Evolutionary conservation across 768 basidiomycete genomes (phyloP).

Genomic region (Bullera alba): DNA sequence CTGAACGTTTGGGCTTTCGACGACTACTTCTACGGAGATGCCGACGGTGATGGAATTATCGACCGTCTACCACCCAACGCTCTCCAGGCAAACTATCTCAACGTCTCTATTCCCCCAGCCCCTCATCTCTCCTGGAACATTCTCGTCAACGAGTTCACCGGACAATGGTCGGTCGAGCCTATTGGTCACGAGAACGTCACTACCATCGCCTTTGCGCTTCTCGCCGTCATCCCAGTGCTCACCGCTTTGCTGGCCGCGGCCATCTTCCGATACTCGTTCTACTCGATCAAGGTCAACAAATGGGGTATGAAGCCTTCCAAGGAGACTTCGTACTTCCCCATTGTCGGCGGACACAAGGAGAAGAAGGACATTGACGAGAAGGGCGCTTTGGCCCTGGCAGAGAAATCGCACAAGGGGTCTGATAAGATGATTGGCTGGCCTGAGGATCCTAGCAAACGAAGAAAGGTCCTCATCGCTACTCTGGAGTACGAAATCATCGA

Average conservation of each 20-base stretch:
- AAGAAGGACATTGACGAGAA: conserved; percentile 45
- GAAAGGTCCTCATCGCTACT: conserved; percentile 84
- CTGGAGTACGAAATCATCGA: conserved; percentile 95
- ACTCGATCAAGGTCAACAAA: conserved; percentile 88
- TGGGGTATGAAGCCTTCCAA: conserved; percentile 69
- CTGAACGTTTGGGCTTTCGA: conserved; percentile 86
- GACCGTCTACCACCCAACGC: conserved; percentile 84
- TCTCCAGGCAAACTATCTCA: conserved; percentile 69
- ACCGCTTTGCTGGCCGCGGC: conserved; percentile 74
- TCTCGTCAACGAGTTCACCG: conserved; percentile 65
- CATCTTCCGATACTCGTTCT: conserved; percentile 93
- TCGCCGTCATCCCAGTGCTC: conserved; percentile 72
- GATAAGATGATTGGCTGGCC: conserved; percentile 92
- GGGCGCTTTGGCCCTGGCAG: conserved; percentile 51
- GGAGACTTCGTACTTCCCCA: conserved; percentile 71
- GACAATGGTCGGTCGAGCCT: conserved; percentile 72
- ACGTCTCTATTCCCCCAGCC: conserved; percentile 81
- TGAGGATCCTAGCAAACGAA: conserved; percentile 80
- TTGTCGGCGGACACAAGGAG: conserved; percentile 58
- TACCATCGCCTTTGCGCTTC: conserved; percentile 78
- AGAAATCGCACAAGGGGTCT: conserved; percentile 63
- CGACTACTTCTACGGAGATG: conserved; percentile 86
- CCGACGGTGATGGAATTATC: conserved; percentile 76
- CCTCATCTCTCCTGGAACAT: conserved; percentile 86
- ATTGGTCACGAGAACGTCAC: conserved; percentile 74